A percentile compares a stretch with the other conserved stretches of the same genome.
Evolutionary conservation across 169 alveolate species (phyloP).

Genomic region (Plasmodium berghei): DNA sequence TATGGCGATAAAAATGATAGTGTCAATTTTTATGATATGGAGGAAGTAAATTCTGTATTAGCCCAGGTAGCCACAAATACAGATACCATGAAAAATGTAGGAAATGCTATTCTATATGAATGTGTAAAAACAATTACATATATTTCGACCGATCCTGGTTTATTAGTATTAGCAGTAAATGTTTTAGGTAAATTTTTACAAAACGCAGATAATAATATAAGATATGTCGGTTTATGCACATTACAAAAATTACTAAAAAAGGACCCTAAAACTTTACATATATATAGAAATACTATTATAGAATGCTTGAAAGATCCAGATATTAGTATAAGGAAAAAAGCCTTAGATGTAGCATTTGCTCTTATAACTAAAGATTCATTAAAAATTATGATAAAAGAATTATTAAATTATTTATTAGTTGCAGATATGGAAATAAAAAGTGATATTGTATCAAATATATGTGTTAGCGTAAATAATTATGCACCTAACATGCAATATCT

Average conservation of each 20-base stretch:
- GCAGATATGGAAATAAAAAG: conserved; percentile 92
- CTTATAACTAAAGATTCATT: conserved; percentile 94
- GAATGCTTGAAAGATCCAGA: conserved; percentile 96
- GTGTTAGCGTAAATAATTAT: conserved; percentile 89
- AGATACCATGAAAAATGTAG: conserved; percentile 95
- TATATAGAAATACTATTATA: conserved; percentile 82
- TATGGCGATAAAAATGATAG: background rate
- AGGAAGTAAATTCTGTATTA: conserved; percentile 91
- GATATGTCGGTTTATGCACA: conserved; percentile 90
- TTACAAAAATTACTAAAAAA: conserved; percentile 92
- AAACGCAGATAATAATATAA: conserved; percentile 94
- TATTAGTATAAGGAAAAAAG: conserved; percentile 95
- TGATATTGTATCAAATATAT: conserved; percentile 91
- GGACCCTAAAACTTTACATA: conserved; percentile 87
- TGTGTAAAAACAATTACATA: conserved; percentile 97
- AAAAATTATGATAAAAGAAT: conserved; percentile 93
- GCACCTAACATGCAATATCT: conserved; percentile 89
- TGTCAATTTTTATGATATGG: conserved; percentile 87
- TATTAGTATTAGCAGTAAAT: conserved; percentile 94
- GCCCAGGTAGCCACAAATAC: conserved; percentile 97
- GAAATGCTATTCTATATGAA: conserved; percentile 97
- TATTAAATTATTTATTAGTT: conserved; percentile 91
- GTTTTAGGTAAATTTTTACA: conserved; percentile 95
- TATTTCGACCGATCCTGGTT: conserved; percentile 89
- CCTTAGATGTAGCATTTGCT: conserved; percentile 96